Evolutionary conservation across 2,329 filamentous ascomycete genomes (phyloP).

Genomic region (Neonectria magnoliae): DNA sequence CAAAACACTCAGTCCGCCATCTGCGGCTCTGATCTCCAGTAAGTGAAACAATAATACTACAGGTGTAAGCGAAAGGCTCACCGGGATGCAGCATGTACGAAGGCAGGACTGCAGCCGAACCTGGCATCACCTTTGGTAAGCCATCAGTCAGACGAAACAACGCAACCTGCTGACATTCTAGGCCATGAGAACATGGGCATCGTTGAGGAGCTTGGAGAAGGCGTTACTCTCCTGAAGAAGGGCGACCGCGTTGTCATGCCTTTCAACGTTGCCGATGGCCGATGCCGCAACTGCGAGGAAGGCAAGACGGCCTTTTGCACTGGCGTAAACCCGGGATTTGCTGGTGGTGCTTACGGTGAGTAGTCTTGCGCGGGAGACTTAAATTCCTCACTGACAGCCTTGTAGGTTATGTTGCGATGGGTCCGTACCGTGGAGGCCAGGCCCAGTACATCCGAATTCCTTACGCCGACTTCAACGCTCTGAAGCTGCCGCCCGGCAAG

Average conservation of each 20-base stretch:
- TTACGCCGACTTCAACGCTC: slow-evolving; percentile 73
- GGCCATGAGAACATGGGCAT: slow-evolving; percentile 70
- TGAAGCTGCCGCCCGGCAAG: slow-evolving; percentile 68
- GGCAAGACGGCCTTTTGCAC: slow-evolving; percentile 73
- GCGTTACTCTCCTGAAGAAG: slow-evolving; percentile 69
- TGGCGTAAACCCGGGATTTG: slow-evolving; percentile 56
- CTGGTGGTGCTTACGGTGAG: slow-evolving; percentile 48
- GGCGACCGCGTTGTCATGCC: slow-evolving; percentile 73
- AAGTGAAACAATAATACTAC: slow-evolving; percentile 30
- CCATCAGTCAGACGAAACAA: background rate
- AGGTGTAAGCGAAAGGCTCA: background rate
- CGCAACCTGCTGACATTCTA: slow-evolving; percentile 14
- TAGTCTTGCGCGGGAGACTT: background rate
- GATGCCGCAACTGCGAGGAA: slow-evolving; percentile 72
- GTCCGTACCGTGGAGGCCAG: slow-evolving; percentile 62
- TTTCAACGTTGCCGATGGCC: slow-evolving; percentile 72
- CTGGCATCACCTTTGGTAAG: slow-evolving; percentile 68
- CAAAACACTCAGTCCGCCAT: slow-evolving; percentile 53
- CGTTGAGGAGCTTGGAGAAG: slow-evolving; percentile 63
- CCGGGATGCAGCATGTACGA: slow-evolving; percentile 67
- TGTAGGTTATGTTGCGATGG: slow-evolving; percentile 68
- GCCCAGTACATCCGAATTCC: slow-evolving; percentile 73
- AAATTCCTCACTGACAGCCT: slow-evolving; percentile 1
- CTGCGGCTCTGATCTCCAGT: slow-evolving; percentile 63
- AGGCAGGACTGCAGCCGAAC: slow-evolving; percentile 69